Conservation (phyloP, 352 stramenopile species). For the Phytophthora cryptogea region DNA sequence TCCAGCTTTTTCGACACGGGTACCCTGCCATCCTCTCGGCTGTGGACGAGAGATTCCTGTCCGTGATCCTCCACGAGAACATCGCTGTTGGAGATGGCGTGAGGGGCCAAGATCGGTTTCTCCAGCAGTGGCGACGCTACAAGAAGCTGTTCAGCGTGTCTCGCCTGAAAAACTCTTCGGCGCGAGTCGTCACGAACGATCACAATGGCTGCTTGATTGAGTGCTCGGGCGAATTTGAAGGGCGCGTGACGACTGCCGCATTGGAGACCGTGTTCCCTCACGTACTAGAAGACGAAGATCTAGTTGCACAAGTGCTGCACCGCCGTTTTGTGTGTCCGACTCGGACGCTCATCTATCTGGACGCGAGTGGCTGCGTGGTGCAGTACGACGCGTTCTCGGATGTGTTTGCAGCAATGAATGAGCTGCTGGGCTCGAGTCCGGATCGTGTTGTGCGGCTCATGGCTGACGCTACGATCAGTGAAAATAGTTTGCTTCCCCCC, state of each 20-base stretch:
- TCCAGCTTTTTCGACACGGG: slow-evolving; percentile 36
- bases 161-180: slow-evolving; percentile 22
- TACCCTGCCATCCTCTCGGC: slow-evolving; percentile 10
- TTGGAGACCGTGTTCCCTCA: slow-evolving; percentile 34
- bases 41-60: slow-evolving; percentile 29
- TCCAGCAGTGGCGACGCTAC: slow-evolving; percentile 53
- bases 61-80: slow-evolving; percentile 22
- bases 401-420: slow-evolving; percentile 40
- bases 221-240: slow-evolving; percentile 36
- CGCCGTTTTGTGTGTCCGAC: slow-evolving; percentile 36
- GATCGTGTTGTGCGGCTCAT: slow-evolving; percentile 27
- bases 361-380: slow-evolving; percentile 23
- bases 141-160: slow-evolving; percentile 43
- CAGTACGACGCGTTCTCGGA: slow-evolving; percentile 42
- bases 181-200: slow-evolving; percentile 28
- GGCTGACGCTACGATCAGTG: slow-evolving; percentile 31
- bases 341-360: slow-evolving; percentile 39
- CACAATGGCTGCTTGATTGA: slow-evolving; percentile 32
- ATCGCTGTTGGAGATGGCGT: slow-evolving; percentile 25
- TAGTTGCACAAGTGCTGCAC: slow-evolving; percentile 19
- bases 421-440: slow-evolving; percentile 23
- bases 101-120: slow-evolving; percentile 29
- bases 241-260: slow-evolving; percentile 21
- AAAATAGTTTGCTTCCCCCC: slow-evolving; percentile 33
- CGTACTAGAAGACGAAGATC: slow-evolving; percentile 15